Evolutionary conservation across 495 filamentous ascomycete genomes (phyloP).

Genomic region (Neurospora sp.): DNA sequence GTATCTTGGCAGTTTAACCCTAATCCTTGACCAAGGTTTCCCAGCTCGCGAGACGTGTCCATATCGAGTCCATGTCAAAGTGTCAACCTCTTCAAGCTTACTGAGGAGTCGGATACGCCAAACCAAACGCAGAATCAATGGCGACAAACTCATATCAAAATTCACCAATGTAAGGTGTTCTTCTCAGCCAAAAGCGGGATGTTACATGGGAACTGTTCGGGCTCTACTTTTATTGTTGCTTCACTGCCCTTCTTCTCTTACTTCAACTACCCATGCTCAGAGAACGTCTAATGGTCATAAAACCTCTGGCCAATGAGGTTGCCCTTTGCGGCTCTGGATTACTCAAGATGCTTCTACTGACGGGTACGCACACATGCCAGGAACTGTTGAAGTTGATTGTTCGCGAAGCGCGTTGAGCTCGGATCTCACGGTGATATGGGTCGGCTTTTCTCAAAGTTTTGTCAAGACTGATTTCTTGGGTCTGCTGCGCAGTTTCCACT

Average conservation of each 20-base stretch:
- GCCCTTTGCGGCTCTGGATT: not conserved
- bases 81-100: not conserved
- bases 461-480: not conserved
- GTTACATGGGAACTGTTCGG: not conserved
- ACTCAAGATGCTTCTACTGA: not conserved
- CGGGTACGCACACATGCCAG: not conserved
- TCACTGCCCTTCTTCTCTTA: not conserved
- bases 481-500: not conserved
- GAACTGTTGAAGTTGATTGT: not conserved
- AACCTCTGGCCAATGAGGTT: not conserved
- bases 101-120: not conserved
- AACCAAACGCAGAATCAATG: not conserved
- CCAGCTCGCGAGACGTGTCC: not conserved
- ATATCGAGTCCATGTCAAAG: not conserved
- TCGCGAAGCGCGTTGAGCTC: not conserved
- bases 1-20: not conserved
- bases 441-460: not conserved
- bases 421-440: not conserved
- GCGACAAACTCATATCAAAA: not conserved
- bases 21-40: not conserved
- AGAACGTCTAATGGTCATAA: not conserved
- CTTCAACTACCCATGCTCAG: not conserved
- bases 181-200: not conserved
- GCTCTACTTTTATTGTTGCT: not conserved
- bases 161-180: not conserved